phyloP scores from a whole-genome alignment of 2,329 filamentous ascomycete species.

The Exophiala phaeomuriformis region DNA sequence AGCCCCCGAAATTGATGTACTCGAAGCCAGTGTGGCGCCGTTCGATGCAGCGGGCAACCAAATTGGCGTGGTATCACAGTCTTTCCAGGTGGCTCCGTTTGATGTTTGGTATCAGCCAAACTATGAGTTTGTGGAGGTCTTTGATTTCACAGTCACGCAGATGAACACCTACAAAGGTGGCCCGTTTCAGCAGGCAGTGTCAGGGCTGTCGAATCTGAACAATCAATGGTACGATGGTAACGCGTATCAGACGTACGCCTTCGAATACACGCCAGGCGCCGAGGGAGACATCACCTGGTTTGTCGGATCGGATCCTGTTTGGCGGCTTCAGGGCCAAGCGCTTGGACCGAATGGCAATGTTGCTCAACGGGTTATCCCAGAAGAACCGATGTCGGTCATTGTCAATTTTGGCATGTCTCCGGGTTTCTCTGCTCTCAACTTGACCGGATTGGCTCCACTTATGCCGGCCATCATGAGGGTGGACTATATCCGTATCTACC shows the following conservation, averaged over 20 bases:
- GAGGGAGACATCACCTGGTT: slow-evolving; percentile 61
- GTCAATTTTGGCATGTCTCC: slow-evolving; percentile 65
- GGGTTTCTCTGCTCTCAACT: slow-evolving; percentile 57
- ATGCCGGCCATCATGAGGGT: slow-evolving; percentile 60
- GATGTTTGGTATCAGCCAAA: slow-evolving; percentile 63
- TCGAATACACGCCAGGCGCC: slow-evolving; percentile 56
- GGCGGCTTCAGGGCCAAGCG: slow-evolving; percentile 54
- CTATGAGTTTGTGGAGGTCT: slow-evolving; percentile 58
- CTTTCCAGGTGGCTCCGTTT: slow-evolving; percentile 61
- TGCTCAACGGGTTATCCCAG: slow-evolving; percentile 56
- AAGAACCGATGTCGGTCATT: slow-evolving; percentile 61
- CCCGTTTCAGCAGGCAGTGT: slow-evolving; percentile 57
- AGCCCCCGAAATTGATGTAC: slow-evolving; percentile 64
- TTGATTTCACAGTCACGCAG: slow-evolving; percentile 50
- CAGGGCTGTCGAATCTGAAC: slow-evolving; percentile 54
- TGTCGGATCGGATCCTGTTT: slow-evolving; percentile 55
- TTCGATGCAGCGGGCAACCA: slow-evolving; percentile 46
- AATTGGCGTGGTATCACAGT: slow-evolving; percentile 59
- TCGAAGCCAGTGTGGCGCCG: slow-evolving; percentile 58
- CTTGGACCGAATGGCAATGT: slow-evolving; percentile 64
- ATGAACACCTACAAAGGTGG: slow-evolving; percentile 58
- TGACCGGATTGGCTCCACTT: slow-evolving; percentile 47
- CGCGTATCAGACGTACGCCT: slow-evolving; percentile 55
- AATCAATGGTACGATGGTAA: slow-evolving; percentile 61
- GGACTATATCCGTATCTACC: slow-evolving; percentile 65